phyloP scores from a whole-genome alignment of 2,329 filamentous ascomycete species.

The Incumbomyces delicatus region DNA sequence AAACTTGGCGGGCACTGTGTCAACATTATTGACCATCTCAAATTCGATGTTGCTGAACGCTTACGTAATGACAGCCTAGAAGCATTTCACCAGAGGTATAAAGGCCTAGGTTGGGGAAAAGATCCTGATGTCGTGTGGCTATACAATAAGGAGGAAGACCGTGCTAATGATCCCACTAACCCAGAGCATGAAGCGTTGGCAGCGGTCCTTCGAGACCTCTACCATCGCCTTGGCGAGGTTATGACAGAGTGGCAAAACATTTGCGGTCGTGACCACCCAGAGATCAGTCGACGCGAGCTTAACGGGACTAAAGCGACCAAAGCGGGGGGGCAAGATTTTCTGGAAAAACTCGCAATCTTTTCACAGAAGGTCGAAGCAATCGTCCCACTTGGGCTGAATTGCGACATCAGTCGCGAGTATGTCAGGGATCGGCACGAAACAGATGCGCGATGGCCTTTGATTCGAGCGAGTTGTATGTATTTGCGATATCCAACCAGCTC shows the following conservation, averaged over 20 bases:
- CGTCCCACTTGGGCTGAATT: conserved; percentile 23
- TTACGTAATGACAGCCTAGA: no score
- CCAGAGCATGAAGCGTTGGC: no score
- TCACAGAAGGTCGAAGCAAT: conserved; percentile 25
- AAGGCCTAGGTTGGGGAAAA: no score
- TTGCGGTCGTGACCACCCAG: conserved; percentile 19
- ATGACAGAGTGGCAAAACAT: neutral
- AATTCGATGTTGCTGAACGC: conserved; percentile 30
- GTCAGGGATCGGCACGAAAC: conserved; percentile 23
- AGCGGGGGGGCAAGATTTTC: conserved; percentile 12
- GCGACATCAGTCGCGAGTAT: conserved; percentile 26
- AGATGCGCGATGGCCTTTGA: conserved; percentile 17
- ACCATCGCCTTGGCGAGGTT: no score
- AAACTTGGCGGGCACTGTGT: conserved; percentile 18
- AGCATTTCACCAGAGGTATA: no score
- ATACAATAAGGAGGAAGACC: no score
- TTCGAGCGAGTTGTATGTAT: conserved; percentile 34
- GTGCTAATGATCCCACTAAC: no score
- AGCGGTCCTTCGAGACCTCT: no score
- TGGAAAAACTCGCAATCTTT: conserved; percentile 21
- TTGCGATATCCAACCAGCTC: conserved; percentile 2
- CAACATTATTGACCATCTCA: conserved; percentile 37
- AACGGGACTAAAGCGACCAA: conserved; percentile 7
- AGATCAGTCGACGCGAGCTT: neutral
- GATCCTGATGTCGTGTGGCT: no score